Evolutionary conservation across 2,329 filamentous ascomycete species (phyloP).

Genomic region (Ophiocordyceps polyrhachis-furcata): DNA sequence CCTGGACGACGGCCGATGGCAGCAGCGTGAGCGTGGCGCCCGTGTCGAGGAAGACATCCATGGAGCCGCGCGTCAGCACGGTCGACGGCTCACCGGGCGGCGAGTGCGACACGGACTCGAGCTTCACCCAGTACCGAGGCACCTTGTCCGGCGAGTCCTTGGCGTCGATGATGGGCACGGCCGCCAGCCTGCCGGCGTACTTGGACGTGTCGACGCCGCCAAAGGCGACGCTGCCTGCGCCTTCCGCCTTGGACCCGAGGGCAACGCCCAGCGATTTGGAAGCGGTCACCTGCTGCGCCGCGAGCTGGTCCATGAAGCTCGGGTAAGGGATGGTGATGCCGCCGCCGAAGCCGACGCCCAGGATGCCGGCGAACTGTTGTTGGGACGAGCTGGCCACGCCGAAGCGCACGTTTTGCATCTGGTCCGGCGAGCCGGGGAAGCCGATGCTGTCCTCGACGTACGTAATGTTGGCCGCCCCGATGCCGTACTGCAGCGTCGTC

Average conservation of each 20-base stretch:
- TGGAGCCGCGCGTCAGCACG: conserved; percentile 16
- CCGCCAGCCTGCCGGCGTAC: conserved; percentile 38
- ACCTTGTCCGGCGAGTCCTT: conserved; percentile 34
- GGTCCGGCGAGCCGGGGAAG: conserved; percentile 15
- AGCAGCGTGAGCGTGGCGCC: conserved; percentile 52
- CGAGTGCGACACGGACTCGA: conserved; percentile 24
- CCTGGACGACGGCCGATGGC: conserved; percentile 33
- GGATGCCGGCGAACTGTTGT: conserved; percentile 37
- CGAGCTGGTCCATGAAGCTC: conserved; percentile 33
- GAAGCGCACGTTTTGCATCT: conserved; percentile 36
- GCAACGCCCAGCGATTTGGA: conserved; percentile 48
- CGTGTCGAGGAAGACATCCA: conserved; percentile 49
- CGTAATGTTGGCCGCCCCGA: conserved; percentile 29
- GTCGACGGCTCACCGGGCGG: conserved; percentile 11
- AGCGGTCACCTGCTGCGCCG: conserved; percentile 31
- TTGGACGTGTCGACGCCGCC: conserved; percentile 49
- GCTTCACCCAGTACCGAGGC: conserved; percentile 31
- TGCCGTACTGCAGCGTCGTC: conserved; percentile 29
- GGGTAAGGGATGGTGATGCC: conserved; percentile 26
- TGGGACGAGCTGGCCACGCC: conserved; percentile 37
- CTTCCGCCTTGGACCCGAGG: conserved; percentile 40
- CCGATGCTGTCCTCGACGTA: conserved; percentile 28
- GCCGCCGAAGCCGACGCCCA: conserved; percentile 54
- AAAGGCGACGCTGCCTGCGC: conserved; percentile 46
- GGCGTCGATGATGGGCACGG: conserved; percentile 41